Evolutionary conservation across 2,329 filamentous ascomycete genomes (phyloP), one percentile per base, ranked within the genome.

Genomic region (Xylaria arbuscula): DNA sequence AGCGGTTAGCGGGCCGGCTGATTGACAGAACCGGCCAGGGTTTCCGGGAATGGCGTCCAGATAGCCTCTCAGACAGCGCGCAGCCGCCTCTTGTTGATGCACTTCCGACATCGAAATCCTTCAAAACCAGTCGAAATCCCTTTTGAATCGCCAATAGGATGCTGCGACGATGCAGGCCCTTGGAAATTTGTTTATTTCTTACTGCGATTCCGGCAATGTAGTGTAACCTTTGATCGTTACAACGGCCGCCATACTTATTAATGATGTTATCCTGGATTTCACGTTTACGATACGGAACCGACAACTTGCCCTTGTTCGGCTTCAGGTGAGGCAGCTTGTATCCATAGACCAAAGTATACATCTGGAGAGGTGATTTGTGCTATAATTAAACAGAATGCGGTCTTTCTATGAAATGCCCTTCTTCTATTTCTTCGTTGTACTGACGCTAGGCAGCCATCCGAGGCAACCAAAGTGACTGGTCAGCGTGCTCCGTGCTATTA

Each of bases 1-100:
- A 73, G 50, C 17, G 48, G 75, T 70, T 70, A 76, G 72, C 64
- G 28, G 53, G 32, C 19, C 67, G 65, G 60, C 48, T 64, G 70
- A 70, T 62, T 57, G 57, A 67, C 61, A 48, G 69, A 70, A 66
- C 62, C 64, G 48, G 69, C 59, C 63, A 66, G 45, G 62, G 62
- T 57, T 54, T 51, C 67, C 54, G 63, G 38, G 51, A 38, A 24
- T 64, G 56, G 64, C 64, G 51, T 48, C 51, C 50, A 53, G 24
- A 42, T 32, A 24, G 40, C 47, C 53, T 55, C 48, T 58, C 22
- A 19, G 19, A 24, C 15, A 17, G 50, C 32, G 36, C 50, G 62
- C 28, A 28, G 5, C 50, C 56, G 56, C 34, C 48, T 61, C 40
- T 58, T 28, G 19, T 28, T 54, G 17, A 34, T 17, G 51, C 51